Evolutionary conservation across 768 basidiomycete genomes (phyloP).

Genomic region (Sarcomyxa edulis): DNA sequence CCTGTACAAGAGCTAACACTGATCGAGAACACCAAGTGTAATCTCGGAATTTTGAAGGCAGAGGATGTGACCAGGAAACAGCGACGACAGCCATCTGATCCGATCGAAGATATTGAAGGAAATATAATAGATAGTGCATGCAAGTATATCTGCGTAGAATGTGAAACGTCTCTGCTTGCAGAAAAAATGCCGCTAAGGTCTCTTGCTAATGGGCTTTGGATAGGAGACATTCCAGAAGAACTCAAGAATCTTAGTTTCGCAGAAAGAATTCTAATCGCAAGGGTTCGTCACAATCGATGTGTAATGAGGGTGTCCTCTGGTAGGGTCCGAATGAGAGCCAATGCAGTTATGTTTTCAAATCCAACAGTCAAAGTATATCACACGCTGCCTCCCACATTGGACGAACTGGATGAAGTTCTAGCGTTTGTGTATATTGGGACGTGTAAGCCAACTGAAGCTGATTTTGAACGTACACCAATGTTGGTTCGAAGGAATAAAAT

Average conservation of each 20-base stretch:
- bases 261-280: constrained; percentile 20
- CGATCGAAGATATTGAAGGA: too few species aligned
- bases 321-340: constrained; percentile 18
- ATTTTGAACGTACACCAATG: constrained; percentile 15
- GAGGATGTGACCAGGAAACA: too few species aligned
- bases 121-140: too few species aligned
- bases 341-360: constrained; percentile 19
- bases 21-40: too few species aligned
- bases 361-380: constrained; percentile 16
- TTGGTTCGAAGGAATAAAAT: constrained; percentile 18
- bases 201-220: constrained; percentile 25
- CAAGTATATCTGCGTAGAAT: too few species aligned
- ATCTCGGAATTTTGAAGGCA: too few species aligned
- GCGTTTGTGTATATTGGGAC: constrained; percentile 12
- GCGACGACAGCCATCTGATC: too few species aligned
- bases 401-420: constrained; percentile 16
- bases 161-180: too few species aligned
- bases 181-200: constrained; percentile 11
- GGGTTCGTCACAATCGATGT: constrained; percentile 20
- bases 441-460: constrained; percentile 8
- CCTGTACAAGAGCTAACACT: too few species aligned
- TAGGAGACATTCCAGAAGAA: constrained; percentile 22
- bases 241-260: constrained; percentile 17
- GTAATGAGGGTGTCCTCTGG: constrained; percentile 19
- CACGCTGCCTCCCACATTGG: constrained; percentile 12